Evolutionary conservation across 768 basidiomycete species (phyloP), one percentile per base, ranked within the genome.

Genomic region (Gymnopilus dilepis): DNA sequence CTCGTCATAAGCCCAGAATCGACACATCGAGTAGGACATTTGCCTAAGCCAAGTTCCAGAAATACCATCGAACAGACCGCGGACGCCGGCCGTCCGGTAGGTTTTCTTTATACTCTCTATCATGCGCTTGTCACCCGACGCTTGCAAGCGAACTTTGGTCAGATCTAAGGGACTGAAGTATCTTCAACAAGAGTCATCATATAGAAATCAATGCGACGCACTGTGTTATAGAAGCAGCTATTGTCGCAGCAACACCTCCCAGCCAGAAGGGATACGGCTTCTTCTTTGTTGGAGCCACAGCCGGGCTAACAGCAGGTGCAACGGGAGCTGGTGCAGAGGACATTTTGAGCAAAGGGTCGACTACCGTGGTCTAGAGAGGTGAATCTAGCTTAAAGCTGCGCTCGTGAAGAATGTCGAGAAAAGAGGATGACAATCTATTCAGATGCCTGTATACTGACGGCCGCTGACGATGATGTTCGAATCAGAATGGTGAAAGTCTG

Each of bases 51-150:
- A 90, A 26, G 94, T 97, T 30, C 94, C 94, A 2, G 89, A 80
- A 61, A 95, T 92, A 17, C 94, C 94, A 70, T 95, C 94, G 69
- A 86, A 94, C 50, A 95, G 80, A 2, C 94, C 94, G 38, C 86
- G 81, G 51, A 78, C 76, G 82, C 94, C 94, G 50, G 90, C 91
- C 6, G 89, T 92, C 70, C 83, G 80, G 58, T 94, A 80, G 0
- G 94, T 96, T 82, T 95, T 95, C 73, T 82, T 80, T 6, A 97
- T 81, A 63, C 89, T 91, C 71, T 86, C 78, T 72, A 95, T 78
- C 94, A 97, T 95, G 57, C 90, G 84, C 76, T 94, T 95, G 78
- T 96, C 94, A 41, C 93, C 94, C 0, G 92, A 92, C 4, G 94
- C 94, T 74, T 97, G 94, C 61, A 97, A 78, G 57, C 94, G 85